Conservation (phyloP, 345 rosid genomes). For the Syzygium oleosum region DNA sequence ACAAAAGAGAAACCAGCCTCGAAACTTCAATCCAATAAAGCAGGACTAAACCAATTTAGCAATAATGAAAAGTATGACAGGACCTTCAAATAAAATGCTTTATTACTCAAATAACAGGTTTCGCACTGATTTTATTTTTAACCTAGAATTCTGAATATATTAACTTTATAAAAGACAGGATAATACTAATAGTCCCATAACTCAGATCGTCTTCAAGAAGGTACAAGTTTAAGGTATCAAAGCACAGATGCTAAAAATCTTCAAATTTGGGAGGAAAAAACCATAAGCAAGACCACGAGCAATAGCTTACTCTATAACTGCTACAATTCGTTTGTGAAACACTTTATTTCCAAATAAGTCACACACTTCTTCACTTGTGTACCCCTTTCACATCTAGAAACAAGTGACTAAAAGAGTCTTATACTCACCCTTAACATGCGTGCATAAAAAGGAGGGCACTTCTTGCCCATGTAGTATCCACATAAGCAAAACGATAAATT, state of each 20-base stretch:
- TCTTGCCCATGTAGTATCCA: neutral
- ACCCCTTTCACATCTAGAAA: neutral
- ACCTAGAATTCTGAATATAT: neutral
- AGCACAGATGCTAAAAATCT: neutral
- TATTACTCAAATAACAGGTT: neutral
- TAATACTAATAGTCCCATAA: neutral
- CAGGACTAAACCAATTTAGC: neutral
- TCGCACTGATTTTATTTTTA: neutral
- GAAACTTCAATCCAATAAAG: neutral
- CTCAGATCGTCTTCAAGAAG: neutral
- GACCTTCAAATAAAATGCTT: neutral
- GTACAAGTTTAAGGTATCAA: neutral
- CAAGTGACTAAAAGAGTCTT: neutral
- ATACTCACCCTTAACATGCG: neutral
- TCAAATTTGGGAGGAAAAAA: neutral
- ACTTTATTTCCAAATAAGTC: neutral
- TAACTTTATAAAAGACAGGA: neutral
- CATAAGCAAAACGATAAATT: neutral
- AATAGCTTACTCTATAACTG: neutral
- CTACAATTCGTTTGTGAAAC: neutral
- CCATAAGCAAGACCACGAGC: neutral
- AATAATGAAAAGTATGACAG: neutral
- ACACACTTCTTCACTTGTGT: neutral
- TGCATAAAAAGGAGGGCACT: neutral
- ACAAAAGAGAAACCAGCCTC: neutral